phyloP scores from a whole-genome alignment of 2,329 filamentous ascomycete species.

The Fusarium bulbicola region DNA sequence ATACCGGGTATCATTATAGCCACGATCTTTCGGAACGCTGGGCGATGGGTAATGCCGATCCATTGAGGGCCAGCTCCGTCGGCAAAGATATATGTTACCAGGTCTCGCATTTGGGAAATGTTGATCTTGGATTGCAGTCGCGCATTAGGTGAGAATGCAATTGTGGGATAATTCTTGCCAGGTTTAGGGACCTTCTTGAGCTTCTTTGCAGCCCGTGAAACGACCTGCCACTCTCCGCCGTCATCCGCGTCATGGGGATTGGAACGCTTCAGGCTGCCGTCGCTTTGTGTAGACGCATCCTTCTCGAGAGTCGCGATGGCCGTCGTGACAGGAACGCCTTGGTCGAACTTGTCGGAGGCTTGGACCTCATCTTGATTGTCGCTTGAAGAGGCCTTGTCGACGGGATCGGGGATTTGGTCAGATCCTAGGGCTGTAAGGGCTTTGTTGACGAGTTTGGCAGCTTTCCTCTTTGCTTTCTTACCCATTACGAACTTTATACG shows the following conservation, averaged over 20 bases:
- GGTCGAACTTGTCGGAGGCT: slow-evolving; percentile 9
- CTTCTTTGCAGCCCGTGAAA: slow-evolving; percentile 65
- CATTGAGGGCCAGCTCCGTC: slow-evolving; percentile 72
- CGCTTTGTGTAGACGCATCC: slow-evolving; percentile 41
- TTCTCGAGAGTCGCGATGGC: slow-evolving; percentile 16
- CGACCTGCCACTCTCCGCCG: slow-evolving; percentile 63
- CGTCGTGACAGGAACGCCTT: slow-evolving; percentile 4
- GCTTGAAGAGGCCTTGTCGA: slow-evolving; percentile 4
- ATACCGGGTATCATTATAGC: slow-evolving; percentile 91
- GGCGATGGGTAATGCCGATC: slow-evolving; percentile 69
- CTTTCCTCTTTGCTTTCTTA: slow-evolving; percentile 37
- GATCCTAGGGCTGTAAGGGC: slow-evolving; percentile 32
- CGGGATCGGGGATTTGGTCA: slow-evolving; percentile 11
- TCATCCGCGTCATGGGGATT: slow-evolving; percentile 57
- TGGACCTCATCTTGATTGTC: slow-evolving; percentile 13
- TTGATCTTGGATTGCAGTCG: slow-evolving; percentile 70
- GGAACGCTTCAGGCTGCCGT: slow-evolving; percentile 59
- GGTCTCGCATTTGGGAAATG: slow-evolving; percentile 68
- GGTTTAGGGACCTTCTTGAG: slow-evolving; percentile 68
- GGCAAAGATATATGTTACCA: slow-evolving; percentile 73
- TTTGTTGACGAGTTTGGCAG: slow-evolving; percentile 16
- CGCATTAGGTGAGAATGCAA: slow-evolving; percentile 65
- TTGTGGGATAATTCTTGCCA: slow-evolving; percentile 66
- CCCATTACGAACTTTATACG: slow-evolving; percentile 30
- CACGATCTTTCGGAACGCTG: slow-evolving; percentile 80